These are phyloP conservation scores for Trametes versicolor DNA, from an alignment of 1,284 basidiomycete species.

Conservation along the genomic window DNA sequence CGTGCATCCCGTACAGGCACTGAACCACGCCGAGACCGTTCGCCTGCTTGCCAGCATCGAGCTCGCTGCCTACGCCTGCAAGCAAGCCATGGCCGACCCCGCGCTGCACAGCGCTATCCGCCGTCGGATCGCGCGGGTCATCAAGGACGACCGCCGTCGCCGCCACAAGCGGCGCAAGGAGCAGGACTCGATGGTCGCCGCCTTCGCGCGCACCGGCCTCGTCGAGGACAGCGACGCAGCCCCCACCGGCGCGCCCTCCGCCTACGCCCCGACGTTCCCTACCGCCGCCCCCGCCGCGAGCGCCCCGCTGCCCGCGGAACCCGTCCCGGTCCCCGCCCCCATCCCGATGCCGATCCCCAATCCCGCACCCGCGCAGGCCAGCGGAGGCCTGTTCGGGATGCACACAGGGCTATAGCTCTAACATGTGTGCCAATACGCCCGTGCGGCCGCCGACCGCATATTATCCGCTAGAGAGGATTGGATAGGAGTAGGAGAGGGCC, in stretches of 20 bases:
- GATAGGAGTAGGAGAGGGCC: constrained; percentile 17
- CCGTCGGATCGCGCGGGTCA: constrained; percentile 75
- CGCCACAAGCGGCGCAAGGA: constrained; percentile 83
- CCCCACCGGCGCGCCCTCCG: constrained; percentile 13
- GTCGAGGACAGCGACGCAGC: constrained; percentile 34
- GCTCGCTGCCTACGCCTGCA: constrained; percentile 80
- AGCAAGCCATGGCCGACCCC: constrained; percentile 70
- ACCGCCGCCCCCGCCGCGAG: constrained; percentile 7
- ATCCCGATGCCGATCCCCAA: constrained; percentile 33
- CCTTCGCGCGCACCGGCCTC: constrained; percentile 71
- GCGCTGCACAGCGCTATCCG: constrained; percentile 67
- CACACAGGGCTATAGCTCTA: constrained; percentile 21
- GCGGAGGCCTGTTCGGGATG: constrained; percentile 18
- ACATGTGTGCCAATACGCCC: not conserved
- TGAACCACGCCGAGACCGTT: constrained; percentile 83
- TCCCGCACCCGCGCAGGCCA: constrained; percentile 16
- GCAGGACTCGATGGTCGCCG: constrained; percentile 80
- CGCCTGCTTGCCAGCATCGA: constrained; percentile 82
- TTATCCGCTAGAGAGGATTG: constrained; percentile 22
- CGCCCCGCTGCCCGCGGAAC: constrained; percentile 33
- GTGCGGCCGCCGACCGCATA: constrained; percentile 3
- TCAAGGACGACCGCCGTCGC: constrained; percentile 82
- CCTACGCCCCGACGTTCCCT: constrained; percentile 21
- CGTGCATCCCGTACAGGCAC: constrained; percentile 56
- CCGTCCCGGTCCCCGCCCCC: constrained; percentile 33